A percentile compares a stretch with the other conserved stretches of the same genome.
Evolutionary conservation across 2,329 filamentous ascomycete genomes (phyloP).

Genomic region (Alternaria angustiovoidea): DNA sequence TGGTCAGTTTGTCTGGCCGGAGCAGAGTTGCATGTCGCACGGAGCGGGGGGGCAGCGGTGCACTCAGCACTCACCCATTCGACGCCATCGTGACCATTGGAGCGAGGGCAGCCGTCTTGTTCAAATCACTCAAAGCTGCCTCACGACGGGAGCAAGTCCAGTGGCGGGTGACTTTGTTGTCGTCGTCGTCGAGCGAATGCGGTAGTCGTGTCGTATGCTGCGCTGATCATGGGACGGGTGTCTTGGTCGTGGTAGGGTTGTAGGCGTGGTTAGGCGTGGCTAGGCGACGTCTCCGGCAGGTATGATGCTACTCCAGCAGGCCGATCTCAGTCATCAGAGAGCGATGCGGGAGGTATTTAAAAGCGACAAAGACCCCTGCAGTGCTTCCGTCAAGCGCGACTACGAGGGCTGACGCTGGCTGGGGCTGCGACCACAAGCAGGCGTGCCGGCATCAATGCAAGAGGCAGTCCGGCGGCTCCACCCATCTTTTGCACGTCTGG

Average conservation of each 20-base stretch:
- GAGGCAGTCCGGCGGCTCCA: constrained; percentile 31
- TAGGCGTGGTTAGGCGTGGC: background rate
- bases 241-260: background rate
- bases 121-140: background rate
- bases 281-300: constrained; percentile 8
- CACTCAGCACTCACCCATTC: constrained; percentile 51
- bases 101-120: constrained; percentile 11
- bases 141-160: background rate
- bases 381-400: constrained; percentile 15
- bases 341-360: constrained; percentile 40
- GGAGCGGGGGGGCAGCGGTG: constrained; percentile 32
- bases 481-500: constrained; percentile 26
- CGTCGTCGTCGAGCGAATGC: constrained; percentile 11
- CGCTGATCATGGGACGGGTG: constrained; percentile 15
- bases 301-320: constrained; percentile 8
- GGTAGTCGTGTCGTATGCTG: constrained; percentile 16
- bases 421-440: constrained; percentile 21
- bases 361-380: constrained; percentile 30
- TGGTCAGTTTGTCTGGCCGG: constrained; percentile 16
- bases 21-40: constrained; percentile 35
- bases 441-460: constrained; percentile 22
- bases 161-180: background rate
- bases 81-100: constrained; percentile 56
- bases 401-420: constrained; percentile 26
- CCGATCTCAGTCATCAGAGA: constrained; percentile 33